Evolutionary conservation across 495 filamentous ascomycete species (phyloP).

Genomic region (Aspergillus haitiensis): DNA sequence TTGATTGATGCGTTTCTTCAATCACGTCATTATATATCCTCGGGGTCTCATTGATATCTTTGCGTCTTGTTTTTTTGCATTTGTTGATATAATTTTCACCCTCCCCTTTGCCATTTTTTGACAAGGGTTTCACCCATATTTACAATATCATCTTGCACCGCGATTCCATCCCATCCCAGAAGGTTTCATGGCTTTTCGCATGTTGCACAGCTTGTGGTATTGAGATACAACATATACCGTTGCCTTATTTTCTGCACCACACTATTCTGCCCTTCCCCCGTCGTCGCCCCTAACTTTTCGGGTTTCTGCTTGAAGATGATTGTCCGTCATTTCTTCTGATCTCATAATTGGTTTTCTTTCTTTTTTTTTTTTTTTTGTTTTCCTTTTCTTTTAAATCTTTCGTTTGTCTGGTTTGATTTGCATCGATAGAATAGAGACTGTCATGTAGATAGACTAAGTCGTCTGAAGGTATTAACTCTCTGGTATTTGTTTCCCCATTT

Average conservation of each 20-base stretch:
- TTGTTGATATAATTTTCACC: background rate
- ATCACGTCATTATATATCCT: background rate
- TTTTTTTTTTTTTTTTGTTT: background rate
- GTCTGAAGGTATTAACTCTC: background rate
- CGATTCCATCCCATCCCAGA: background rate
- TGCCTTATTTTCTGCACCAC: background rate
- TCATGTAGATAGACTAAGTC: conserved; percentile 10
- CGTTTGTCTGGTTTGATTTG: background rate
- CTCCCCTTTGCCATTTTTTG: too few relatives aligned
- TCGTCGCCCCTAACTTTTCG: too few relatives aligned
- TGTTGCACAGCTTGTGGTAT: background rate
- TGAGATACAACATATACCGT: background rate
- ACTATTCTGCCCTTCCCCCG: too few relatives aligned
- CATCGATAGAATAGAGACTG: background rate
- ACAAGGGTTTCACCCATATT: background rate
- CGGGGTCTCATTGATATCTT: background rate
- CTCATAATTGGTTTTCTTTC: background rate
- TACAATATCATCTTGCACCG: background rate
- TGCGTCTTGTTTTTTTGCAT: background rate
- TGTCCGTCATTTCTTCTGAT: background rate
- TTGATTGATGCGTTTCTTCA: background rate
- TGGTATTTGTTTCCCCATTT: background rate
- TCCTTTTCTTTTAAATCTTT: background rate
- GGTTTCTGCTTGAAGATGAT: background rate
- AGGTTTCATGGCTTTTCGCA: background rate